A percentile compares a stretch with the other conserved stretches of the same genome.
Evolutionary conservation across 306 rosid species (phyloP).

Genomic region (Prunus davidiana): DNA sequence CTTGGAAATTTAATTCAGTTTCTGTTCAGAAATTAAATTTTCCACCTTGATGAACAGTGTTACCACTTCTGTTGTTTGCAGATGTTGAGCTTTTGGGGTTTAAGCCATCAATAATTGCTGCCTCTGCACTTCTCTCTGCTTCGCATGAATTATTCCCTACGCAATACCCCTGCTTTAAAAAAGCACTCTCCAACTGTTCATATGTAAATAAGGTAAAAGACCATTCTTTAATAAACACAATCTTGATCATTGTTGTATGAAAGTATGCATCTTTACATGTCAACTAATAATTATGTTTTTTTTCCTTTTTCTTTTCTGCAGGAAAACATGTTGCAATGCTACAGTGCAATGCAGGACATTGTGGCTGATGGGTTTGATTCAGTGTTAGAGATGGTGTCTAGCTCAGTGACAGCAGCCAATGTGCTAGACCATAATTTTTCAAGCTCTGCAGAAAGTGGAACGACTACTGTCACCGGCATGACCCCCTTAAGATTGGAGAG

Average conservation of each 20-base stretch:
- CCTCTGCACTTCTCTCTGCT: conserved; percentile 72
- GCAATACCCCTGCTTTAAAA: conserved; percentile 62
- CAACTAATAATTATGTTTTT: background rate
- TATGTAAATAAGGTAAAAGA: conserved; percentile 57
- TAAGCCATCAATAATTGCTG: conserved; percentile 81
- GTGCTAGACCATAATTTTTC: conserved; percentile 77
- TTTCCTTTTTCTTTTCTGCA: conserved; percentile 18
- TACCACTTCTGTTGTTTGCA: conserved; percentile 27
- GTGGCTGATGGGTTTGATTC: conserved; percentile 55
- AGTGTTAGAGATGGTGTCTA: conserved; percentile 40
- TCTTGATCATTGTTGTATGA: background rate
- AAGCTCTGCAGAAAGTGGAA: conserved; percentile 67
- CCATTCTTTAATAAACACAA: background rate
- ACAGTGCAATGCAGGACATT: conserved; percentile 46
- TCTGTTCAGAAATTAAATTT: background rate
- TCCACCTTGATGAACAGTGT: background rate
- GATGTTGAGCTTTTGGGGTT: conserved; percentile 69
- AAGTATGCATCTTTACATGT: background rate
- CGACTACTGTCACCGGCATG: conserved; percentile 19
- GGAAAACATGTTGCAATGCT: conserved; percentile 61
- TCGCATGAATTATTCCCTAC: conserved; percentile 80
- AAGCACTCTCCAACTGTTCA: conserved; percentile 56
- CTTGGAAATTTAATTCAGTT: background rate
- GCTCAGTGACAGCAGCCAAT: conserved; percentile 66
- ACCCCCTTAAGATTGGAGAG: conserved; percentile 36